Percentiles rank a stretch among this genome's conserved stretches.
Conservation (phyloP, 2,329 filamentous ascomycete genomes). For the Epichloe sylvatica region DNA sequence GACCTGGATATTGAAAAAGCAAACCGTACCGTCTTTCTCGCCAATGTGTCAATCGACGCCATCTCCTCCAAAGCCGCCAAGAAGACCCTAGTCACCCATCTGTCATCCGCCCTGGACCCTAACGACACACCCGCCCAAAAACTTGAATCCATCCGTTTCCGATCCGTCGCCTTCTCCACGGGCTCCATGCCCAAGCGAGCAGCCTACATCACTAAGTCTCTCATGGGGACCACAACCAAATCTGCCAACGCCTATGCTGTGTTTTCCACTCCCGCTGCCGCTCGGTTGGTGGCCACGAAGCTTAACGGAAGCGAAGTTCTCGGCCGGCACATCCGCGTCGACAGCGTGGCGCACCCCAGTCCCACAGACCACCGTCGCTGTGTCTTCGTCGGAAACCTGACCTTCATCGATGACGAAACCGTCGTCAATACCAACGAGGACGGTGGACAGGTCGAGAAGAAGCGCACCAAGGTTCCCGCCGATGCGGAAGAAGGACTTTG, state of each 20-base stretch:
- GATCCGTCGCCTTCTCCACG: conserved; percentile 74
- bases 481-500: conserved; percentile 91
- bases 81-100: conserved; percentile 62
- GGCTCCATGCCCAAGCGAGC: conserved; percentile 76
- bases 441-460: conserved; percentile 55
- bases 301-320: conserved; percentile 79
- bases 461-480: conserved; percentile 58
- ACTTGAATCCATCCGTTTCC: conserved; percentile 84
- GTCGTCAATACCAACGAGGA: conserved; percentile 50
- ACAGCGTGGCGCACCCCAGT: conserved; percentile 78
- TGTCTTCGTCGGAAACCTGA: conserved; percentile 91
- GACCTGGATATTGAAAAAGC: conserved; percentile 63
- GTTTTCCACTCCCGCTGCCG: conserved; percentile 62
- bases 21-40: conserved; percentile 77
- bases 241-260: conserved; percentile 92
- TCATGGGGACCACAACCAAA: conserved; percentile 83
- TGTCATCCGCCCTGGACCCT: conserved; percentile 56
- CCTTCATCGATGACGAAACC: conserved; percentile 87
- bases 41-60: conserved; percentile 73
- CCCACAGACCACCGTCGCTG: conserved; percentile 75
- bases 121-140: conserved; percentile 47
- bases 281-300: conserved; percentile 57
- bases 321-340: conserved; percentile 77
- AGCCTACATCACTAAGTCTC: conserved; percentile 78
- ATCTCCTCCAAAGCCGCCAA: conserved; percentile 72